A percentile compares a stretch with the other conserved stretches of the same genome.
These are phyloP conservation scores for Iris pallida DNA, from an alignment of 116 monocot species.

Conservation along the genomic window DNA sequence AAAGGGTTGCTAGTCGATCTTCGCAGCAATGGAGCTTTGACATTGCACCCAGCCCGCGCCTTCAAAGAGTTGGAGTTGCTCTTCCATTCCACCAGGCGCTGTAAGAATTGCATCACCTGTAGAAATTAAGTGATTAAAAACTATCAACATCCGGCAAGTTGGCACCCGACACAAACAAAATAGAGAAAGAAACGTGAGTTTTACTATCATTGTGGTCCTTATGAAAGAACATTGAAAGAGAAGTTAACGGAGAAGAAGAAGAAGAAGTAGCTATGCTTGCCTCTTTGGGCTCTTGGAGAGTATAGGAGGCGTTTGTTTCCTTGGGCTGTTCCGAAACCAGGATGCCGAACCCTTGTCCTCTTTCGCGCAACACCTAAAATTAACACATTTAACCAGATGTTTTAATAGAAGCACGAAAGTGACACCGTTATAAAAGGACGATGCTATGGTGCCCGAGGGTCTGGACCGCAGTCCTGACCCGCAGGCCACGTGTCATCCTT, in stretches of 20 bases:
- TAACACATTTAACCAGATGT: conserved; percentile 11
- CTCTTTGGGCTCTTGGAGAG: conserved; percentile 64
- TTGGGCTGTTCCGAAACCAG: conserved; percentile 65
- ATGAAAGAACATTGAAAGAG: not conserved
- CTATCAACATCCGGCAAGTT: no score
- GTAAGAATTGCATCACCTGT: conserved; percentile 68
- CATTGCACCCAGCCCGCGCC: no score
- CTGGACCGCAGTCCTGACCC: no score
- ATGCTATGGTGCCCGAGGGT: no score
- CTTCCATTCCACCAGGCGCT: conserved; percentile 63
- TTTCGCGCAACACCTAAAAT: conserved; percentile 40
- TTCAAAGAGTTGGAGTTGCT: conserved; percentile 13
- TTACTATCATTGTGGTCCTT: not conserved
- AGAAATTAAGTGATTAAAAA: not conserved
- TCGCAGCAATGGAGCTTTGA: conserved; percentile 14
- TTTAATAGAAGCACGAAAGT: no score
- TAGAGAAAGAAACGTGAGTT: not conserved
- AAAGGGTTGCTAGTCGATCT: not conserved
- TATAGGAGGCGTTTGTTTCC: conserved; percentile 61
- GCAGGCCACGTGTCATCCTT: no score
- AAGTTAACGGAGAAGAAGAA: not conserved
- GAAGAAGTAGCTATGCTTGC: conserved; percentile 17
- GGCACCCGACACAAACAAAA: no score
- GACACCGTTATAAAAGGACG: no score
- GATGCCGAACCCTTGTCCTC: conserved; percentile 65